phyloP scores from a whole-genome alignment of 371 early-diverging fungal species.

The Mucor saturninus region DNA sequence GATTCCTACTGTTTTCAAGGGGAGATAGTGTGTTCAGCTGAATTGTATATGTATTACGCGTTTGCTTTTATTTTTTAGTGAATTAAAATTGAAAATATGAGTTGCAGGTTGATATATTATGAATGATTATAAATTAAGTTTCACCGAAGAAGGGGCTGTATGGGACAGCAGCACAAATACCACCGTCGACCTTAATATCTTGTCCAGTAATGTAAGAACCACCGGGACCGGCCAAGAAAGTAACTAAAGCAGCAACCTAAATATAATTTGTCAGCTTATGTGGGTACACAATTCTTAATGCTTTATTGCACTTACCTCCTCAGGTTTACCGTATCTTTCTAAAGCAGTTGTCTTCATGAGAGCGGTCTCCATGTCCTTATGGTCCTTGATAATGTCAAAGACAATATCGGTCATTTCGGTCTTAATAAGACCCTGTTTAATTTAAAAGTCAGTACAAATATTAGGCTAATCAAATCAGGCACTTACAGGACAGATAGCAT shows the following conservation, averaged over 20 bases:
- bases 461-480: too few relatives aligned
- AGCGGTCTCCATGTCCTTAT: background rate
- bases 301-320: conserved; percentile 33
- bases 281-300: background rate
- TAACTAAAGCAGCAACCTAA: conserved; percentile 10
- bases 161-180: conserved; percentile 3
- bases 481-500: conserved; percentile 60
- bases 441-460: background rate
- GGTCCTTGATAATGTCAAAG: background rate
- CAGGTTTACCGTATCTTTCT: conserved; percentile 14
- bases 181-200: conserved; percentile 17
- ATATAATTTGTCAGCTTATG: background rate
- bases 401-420: conserved; percentile 53
- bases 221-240: conserved; percentile 9
- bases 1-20: background rate
- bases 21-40: background rate
- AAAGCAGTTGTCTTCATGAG: background rate
- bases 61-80: too few relatives aligned
- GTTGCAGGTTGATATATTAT: background rate
- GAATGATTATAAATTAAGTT: background rate
- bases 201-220: conserved; percentile 15
- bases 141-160: conserved; percentile 11
- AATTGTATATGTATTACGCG: too few relatives aligned
- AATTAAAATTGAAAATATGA: background rate
- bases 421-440: conserved; percentile 53